Percentiles rank a stretch among this genome's conserved stretches.
Evolutionary conservation across 2,329 filamentous ascomycete genomes (phyloP).

Genomic region (Falciphora oryzae): DNA sequence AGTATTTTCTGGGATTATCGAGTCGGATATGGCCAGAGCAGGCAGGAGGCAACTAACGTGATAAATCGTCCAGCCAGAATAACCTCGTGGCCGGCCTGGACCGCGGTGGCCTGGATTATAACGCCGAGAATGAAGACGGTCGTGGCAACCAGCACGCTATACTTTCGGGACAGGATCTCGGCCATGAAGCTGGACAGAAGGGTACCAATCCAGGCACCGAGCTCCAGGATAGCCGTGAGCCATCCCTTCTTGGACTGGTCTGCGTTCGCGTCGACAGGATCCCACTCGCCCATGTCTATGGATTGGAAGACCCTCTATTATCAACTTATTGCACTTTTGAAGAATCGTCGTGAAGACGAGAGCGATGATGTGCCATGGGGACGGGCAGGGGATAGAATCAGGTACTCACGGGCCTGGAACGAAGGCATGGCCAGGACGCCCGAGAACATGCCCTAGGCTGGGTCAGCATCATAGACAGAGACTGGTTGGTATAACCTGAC

Average conservation of each 20-base stretch:
- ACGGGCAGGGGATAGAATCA: neutral
- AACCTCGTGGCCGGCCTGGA: conserved; percentile 46
- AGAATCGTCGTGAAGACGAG: neutral
- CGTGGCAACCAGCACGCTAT: conserved; percentile 60
- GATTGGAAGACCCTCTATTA: neutral
- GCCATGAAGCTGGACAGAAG: conserved; percentile 66
- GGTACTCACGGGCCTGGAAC: conserved; percentile 42
- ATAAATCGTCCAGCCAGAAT: conserved; percentile 69
- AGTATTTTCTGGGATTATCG: neutral
- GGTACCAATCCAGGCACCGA: conserved; percentile 72
- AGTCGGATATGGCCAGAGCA: no score
- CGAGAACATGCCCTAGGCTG: conserved; percentile 57
- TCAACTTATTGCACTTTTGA: neutral
- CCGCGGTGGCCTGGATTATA: conserved; percentile 56
- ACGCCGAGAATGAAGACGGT: conserved; percentile 65
- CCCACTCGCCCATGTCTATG: conserved; percentile 51
- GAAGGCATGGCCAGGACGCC: conserved; percentile 56
- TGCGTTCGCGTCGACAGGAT: conserved; percentile 35
- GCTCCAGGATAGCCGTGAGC: conserved; percentile 64
- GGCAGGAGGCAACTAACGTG: conserved; percentile 35
- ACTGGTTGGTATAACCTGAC: neutral
- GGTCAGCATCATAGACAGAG: neutral
- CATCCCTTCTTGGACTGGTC: conserved; percentile 51
- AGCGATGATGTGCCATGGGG: neutral
- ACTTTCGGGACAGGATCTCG: conserved; percentile 63